phyloP scores from a whole-genome alignment of 768 basidiomycete genomes.

The Multifurca ochricompacta region DNA sequence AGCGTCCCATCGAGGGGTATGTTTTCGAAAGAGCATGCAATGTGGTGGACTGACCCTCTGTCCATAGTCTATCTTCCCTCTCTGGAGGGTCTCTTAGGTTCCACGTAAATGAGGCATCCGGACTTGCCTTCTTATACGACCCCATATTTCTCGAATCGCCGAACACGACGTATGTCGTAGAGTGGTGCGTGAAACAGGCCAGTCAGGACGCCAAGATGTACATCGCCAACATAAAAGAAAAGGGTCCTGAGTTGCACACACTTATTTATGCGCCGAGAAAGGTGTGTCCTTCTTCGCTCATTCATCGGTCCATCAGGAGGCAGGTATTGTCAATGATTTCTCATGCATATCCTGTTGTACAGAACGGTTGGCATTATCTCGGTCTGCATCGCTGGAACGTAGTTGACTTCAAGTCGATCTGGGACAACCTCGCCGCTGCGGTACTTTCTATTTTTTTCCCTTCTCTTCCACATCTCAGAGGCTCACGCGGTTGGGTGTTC shows the following conservation, averaged over 20 bases:
- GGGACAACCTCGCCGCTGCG: conserved; percentile 23
- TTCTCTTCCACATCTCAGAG: not conserved
- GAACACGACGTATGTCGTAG: conserved; percentile 37
- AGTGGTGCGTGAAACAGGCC: conserved; percentile 38
- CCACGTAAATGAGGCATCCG: conserved; percentile 32
- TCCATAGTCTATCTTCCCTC: conserved; percentile 2
- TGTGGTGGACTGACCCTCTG: not conserved
- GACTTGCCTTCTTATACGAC: conserved; percentile 46
- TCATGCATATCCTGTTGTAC: not conserved
- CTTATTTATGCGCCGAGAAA: conserved; percentile 42
- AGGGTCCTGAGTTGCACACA: conserved; percentile 36
- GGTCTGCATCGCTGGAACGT: conserved; percentile 14
- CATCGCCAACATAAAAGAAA: conserved; percentile 25
- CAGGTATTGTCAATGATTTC: not conserved
- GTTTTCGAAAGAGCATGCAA: not conserved
- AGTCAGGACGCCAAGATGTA: conserved; percentile 32
- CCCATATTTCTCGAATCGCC: conserved; percentile 48
- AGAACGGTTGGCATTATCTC: conserved; percentile 19
- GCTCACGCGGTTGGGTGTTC: not conserved
- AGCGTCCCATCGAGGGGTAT: conserved; percentile 26
- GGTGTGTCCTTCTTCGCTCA: conserved; percentile 26
- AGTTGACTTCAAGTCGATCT: conserved; percentile 6
- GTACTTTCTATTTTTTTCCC: not conserved
- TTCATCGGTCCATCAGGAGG: not conserved
- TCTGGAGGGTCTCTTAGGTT: conserved; percentile 31